Conservation (phyloP, 2,329 filamentous ascomycete species). For the Pyricularia pennisetigena region DNA sequence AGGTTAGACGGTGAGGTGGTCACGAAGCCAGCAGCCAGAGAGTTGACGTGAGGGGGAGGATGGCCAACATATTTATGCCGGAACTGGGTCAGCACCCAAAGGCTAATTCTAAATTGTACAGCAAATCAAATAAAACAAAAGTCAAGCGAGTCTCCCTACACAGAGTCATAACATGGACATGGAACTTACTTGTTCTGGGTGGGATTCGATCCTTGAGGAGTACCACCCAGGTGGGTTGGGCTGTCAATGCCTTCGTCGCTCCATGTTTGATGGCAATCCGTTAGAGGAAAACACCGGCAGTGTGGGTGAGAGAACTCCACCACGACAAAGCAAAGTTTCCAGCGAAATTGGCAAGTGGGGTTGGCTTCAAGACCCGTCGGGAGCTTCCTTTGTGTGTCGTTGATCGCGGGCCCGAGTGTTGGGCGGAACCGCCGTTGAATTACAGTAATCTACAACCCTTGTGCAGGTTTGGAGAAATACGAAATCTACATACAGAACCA, state of each 20-base stretch:
- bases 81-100: background rate
- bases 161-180: background rate
- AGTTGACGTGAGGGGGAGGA: background rate
- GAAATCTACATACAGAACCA: background rate
- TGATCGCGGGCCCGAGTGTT: no score
- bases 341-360: no score
- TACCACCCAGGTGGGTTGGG: no score
- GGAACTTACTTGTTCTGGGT: background rate
- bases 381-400: no score
- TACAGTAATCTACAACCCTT: background rate
- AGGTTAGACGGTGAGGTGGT: constrained; percentile 1
- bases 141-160: background rate
- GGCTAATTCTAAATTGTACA: no score
- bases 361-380: no score
- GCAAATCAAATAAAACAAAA: background rate
- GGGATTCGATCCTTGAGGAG: background rate
- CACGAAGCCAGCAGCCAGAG: background rate
- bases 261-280: no score
- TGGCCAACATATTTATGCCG: background rate
- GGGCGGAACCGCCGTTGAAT: no score
- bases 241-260: no score
- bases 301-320: no score
- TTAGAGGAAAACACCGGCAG: no score
- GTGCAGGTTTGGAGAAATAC: background rate
- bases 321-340: no score